A percentile compares a stretch with the other conserved stretches of the same genome.
Evolutionary conservation across 768 basidiomycete species (phyloP).

Genomic region (Tricholoma sp.): DNA sequence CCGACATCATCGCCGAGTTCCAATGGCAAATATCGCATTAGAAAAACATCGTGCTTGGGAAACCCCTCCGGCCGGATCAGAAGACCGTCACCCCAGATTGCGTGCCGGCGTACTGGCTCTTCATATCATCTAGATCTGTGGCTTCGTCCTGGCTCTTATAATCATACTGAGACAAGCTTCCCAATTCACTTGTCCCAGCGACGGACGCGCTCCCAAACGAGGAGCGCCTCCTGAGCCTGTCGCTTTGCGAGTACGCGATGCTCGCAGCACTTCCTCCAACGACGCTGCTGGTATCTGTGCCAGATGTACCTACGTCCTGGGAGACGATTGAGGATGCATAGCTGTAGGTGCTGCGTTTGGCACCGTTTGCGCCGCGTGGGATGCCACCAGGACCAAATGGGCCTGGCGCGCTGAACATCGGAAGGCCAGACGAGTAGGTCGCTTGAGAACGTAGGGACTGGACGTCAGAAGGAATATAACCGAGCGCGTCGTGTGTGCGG

Average conservation of each 20-base stretch:
- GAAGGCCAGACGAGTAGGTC: constrained; percentile 88
- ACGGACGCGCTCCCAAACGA: constrained; percentile 70
- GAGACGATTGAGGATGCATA: constrained; percentile 93
- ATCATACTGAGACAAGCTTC: constrained; percentile 70
- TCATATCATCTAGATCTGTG: constrained; percentile 78
- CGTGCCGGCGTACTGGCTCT: constrained; percentile 82
- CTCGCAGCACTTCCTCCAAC: constrained; percentile 49
- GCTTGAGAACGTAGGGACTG: constrained; percentile 97
- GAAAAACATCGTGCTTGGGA: neutral
- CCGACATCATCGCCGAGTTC: constrained; percentile 7
- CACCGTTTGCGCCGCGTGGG: constrained; percentile 56
- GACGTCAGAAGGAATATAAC: constrained; percentile 92
- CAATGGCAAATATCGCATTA: constrained; percentile 5
- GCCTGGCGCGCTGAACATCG: constrained; percentile 69
- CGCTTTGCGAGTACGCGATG: constrained; percentile 88
- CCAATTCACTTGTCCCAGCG: constrained; percentile 71
- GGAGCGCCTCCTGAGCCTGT: constrained; percentile 71
- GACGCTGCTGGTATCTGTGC: constrained; percentile 58
- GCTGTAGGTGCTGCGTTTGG: constrained; percentile 72
- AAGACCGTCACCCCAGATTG: constrained; percentile 85
- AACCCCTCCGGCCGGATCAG: constrained; percentile 34
- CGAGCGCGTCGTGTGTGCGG: constrained; percentile 88
- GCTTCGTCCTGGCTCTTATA: constrained; percentile 90
- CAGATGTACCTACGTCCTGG: constrained; percentile 74
- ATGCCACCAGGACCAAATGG: constrained; percentile 60